Conservation (phyloP, 2,329 filamentous ascomycete species). For the Curvularia hawaiiensis region DNA sequence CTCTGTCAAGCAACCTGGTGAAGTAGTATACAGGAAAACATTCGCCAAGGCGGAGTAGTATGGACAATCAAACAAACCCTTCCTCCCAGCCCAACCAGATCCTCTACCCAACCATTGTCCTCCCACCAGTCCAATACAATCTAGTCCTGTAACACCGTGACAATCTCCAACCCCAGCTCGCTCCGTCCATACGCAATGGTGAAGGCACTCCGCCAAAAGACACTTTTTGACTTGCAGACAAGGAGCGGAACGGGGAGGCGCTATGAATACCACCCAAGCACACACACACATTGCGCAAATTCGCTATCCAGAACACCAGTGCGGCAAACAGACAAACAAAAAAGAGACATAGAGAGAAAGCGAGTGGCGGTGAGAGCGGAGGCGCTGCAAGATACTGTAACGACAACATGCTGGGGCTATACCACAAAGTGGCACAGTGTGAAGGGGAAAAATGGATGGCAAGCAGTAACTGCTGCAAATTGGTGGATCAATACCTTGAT, state of each 20-base stretch:
- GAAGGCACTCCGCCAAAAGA: constrained; percentile 10
- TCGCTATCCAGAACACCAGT: constrained; percentile 25
- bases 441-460: constrained; percentile 8
- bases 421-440: constrained; percentile 14
- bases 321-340: neutral
- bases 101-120: constrained; percentile 15
- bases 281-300: constrained; percentile 7
- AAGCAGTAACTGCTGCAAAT: neutral
- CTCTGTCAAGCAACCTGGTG: constrained; percentile 26
- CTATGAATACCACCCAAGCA: constrained; percentile 7
- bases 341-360: neutral
- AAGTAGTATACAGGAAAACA: constrained; percentile 27
- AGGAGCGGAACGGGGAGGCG: constrained; percentile 17
- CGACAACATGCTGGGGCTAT: constrained; percentile 12
- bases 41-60: constrained; percentile 14
- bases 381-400: constrained; percentile 7
- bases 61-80: constrained; percentile 13
- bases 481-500: neutral
- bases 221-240: constrained; percentile 15
- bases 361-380: neutral
- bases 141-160: constrained; percentile 21
- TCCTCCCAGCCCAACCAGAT: constrained; percentile 4
- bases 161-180: constrained; percentile 15
- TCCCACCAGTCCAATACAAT: constrained; percentile 10
- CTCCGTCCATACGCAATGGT: constrained; percentile 7